Evolutionary conservation across 2,329 filamentous ascomycete genomes (phyloP), one percentile per base, ranked within the genome.

Genomic region (Fusarium albosuccineum): DNA sequence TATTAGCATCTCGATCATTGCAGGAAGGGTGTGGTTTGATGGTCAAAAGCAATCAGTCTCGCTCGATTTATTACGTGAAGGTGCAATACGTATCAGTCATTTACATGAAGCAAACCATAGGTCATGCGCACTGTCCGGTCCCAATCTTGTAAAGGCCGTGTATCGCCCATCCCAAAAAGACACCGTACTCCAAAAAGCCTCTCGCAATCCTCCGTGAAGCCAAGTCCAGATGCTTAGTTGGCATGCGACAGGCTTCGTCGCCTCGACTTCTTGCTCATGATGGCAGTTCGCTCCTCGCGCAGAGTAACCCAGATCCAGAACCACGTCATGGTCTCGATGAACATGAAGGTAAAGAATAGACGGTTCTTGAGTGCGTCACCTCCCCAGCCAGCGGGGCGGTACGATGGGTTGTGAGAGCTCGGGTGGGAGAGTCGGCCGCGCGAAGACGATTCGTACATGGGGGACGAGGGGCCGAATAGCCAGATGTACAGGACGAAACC

Each of bases 271-370:
- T 78, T 80, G 8, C 73, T 72, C 9, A 82, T 60, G 3, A 86
- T 74, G 17, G 76, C 79, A 5, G 72, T 67, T n/a, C 80, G 74
- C 81, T 93, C 91, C 73, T 93, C 91, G 53, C 88, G 83, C 71
- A 93, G 77, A 5, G 88, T 91, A 30, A 90, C 84, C 84, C 89
- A 93, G 26, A 88, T 89, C 94, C 94, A 97, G 78, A 97, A 94
- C 93, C 94, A 97, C 64, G 87, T 86, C 69, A 93, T 83, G 77
- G 93, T 87, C 82, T 97, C 94, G 74, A 97, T 75, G 73, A 97
- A 96, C 9, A 89, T 89, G 79, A 93, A 96, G 1, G 91, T 89
- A 76, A 97, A 97, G 40, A 97, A 88, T 40, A 97, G 82, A 51
- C 93, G 87, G 76, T 97, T 97, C 82, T 94, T 93, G 72, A 97